These are phyloP conservation scores for Penicillium sp. DNA, from an alignment of 2,329 filamentous ascomycete species.

Conservation along the genomic window DNA sequence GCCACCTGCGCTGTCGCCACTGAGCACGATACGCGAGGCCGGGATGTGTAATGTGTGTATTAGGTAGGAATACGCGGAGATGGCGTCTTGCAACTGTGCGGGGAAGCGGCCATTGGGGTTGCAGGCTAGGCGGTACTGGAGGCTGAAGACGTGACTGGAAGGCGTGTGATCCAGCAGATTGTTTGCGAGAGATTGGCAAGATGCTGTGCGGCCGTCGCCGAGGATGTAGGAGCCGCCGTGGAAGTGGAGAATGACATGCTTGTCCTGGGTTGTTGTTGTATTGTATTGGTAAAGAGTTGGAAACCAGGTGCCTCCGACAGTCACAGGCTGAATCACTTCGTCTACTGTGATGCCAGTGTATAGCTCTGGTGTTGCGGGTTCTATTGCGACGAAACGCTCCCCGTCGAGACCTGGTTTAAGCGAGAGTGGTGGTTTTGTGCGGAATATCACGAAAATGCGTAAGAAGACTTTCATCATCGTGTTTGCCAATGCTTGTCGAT, in stretches of 20 bases:
- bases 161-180: constrained; percentile 7
- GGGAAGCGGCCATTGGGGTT: constrained; percentile 17
- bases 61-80: constrained; percentile 24
- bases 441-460: constrained; percentile 9
- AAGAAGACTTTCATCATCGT: constrained; percentile 7
- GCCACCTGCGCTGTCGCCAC: constrained; percentile 24
- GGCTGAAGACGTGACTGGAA: constrained; percentile 12
- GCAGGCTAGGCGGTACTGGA: constrained; percentile 19
- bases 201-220: constrained; percentile 11
- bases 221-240: constrained; percentile 17
- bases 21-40: constrained; percentile 21
- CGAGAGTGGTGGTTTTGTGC: constrained; percentile 11
- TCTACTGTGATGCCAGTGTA: constrained; percentile 7
- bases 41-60: constrained; percentile 20
- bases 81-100: constrained; percentile 25
- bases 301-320: constrained; percentile 16
- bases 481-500: constrained; percentile 12
- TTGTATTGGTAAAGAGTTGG: constrained; percentile 8
- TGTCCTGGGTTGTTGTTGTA: constrained; percentile 4
- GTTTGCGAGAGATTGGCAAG: constrained; percentile 8
- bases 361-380: constrained; percentile 5
- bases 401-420: constrained; percentile 11
- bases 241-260: constrained; percentile 15
- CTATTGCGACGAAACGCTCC: constrained; percentile 13
- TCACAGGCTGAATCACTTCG: constrained; percentile 10